Evolutionary conservation across 2,329 filamentous ascomycete genomes (phyloP), one percentile per base, ranked within the genome.

Genomic region (Coniochaeta pulveracea): DNA sequence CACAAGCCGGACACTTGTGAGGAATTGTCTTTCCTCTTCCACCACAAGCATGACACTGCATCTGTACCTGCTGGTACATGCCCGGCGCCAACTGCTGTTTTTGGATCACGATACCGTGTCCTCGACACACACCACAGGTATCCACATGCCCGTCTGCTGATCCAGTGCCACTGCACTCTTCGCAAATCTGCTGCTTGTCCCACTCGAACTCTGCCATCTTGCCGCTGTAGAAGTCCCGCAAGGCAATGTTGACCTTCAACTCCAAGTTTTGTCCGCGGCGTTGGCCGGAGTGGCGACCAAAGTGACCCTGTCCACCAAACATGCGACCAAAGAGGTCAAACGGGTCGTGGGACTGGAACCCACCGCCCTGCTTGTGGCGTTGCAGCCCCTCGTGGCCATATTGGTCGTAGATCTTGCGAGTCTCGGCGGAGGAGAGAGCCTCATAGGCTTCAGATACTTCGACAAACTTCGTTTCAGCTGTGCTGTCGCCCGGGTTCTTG

Each of bases 31-130:
- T 85, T 37, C 91, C 91, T 40, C 85, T 76, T 1, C 93, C 91
- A 22, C 78, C 80, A 52, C 91, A 98, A 40, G 72, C 72, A 50
- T 95, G 86, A 57, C 91, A 98, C 40, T 80, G 72, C 56, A 80
- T 80, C 65, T 98, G 91, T 47, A 96, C 77, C 62, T 98, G 91
- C 64, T 96, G 91, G 68, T 88, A 94, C 63, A 98, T 93, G n/a
- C 91, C 91, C 0, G 91, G 91, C 1, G 88, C 89, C 26, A 98
- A 72, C 72, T 89, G 84, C 49, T 94, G 85, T 58, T 91, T 89
- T 57, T 86, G 72, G 43, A 96, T 77, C 36, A 84, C 68, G 35
- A 88, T 66, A n/a, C 91, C 91, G 30, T 83, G 80, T 10, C 91
- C 91, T 24, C 66, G 61, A 52, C 91, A 98, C 44, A 72, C 66